Conservation (phyloP, 306 rosid species). For the Cercis canadensis region DNA sequence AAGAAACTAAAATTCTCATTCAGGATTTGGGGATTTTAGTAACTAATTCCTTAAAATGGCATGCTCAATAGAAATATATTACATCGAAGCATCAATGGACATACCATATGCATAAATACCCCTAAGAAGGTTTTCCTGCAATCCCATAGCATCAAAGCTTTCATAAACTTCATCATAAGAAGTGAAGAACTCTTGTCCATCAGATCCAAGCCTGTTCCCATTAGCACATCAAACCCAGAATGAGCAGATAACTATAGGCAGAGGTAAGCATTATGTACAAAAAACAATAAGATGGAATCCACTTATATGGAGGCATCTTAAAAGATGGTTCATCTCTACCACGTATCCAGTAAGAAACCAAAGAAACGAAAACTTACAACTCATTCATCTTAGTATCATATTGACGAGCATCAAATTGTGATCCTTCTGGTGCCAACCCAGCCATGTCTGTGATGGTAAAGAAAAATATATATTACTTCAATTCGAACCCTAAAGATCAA, state of each 20-base stretch:
- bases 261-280: not conserved
- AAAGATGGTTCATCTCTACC: too few relatives aligned
- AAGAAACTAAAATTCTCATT: not conserved
- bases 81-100: conserved; percentile 7
- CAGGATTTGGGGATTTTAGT: not conserved
- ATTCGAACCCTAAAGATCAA: conserved; percentile 1
- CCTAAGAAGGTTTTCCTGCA: conserved; percentile 81
- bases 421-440: conserved; percentile 61
- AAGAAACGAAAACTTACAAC: conserved; percentile 48
- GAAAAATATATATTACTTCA: conserved; percentile 6
- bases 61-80: not conserved
- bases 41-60: not conserved
- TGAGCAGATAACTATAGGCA: not conserved
- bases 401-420: conserved; percentile 67
- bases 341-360: conserved; percentile 4
- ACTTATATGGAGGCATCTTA: not conserved
- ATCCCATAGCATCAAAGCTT: conserved; percentile 68
- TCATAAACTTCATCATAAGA: conserved; percentile 75
- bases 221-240: conserved; percentile 35
- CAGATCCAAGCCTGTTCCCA: conserved; percentile 58
- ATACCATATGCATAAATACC: conserved; percentile 82
- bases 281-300: not conserved
- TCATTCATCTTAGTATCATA: conserved; percentile 73
- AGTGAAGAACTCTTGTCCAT: conserved; percentile 68
- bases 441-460: conserved; percentile 59